Evolutionary conservation across 805 yeast genomes (phyloP), one percentile per base, ranked within the genome.

Genomic region (Starmerella bombicola): DNA sequence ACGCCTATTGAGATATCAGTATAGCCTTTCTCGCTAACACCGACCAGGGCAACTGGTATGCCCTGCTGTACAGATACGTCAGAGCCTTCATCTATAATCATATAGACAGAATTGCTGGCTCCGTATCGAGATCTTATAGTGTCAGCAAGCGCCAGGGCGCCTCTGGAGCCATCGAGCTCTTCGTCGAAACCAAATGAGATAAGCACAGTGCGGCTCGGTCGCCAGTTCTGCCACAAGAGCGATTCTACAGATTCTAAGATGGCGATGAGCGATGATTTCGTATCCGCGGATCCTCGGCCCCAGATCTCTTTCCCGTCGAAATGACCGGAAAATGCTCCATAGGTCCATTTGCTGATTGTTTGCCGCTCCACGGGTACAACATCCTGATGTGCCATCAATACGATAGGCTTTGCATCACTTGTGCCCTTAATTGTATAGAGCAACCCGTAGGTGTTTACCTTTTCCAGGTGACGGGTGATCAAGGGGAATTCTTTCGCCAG

Each of bases 271-370:
- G 76, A 60, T 55, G 76, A 76, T 58, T 84, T 84, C 56, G 84
- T 77, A 57, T 84, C 95, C 33, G 69, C 59, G 3, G 81, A 57
- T 30, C 95, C 95, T 52, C 94, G 69, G 2, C 94, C 94, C 70
- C 74, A 80, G 3, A 84, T 51, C 31, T 55, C 60, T 21, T 66
- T 63, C 13, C 83, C 85, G 51, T 83, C 93, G 54, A 64, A 80
- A 51, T 69, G 63, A 13, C 80, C 84, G 15, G 66, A 57, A 43
- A 74, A 79, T 3, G 93, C 93, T 9, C 76, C 76, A 54, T 73
- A 65, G 0, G 62, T 61, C 93, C 93, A 82, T 41, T 71, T 64
- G 21, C 55, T 58, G 38, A 66, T 58, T 0, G 84, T 74, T 23
- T 49, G 70, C 12, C 59, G 56, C 50, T 75, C 80, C 8, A 80